phyloP scores from a whole-genome alignment of 2,329 filamentous ascomycete species.

The Claviceps africana region DNA sequence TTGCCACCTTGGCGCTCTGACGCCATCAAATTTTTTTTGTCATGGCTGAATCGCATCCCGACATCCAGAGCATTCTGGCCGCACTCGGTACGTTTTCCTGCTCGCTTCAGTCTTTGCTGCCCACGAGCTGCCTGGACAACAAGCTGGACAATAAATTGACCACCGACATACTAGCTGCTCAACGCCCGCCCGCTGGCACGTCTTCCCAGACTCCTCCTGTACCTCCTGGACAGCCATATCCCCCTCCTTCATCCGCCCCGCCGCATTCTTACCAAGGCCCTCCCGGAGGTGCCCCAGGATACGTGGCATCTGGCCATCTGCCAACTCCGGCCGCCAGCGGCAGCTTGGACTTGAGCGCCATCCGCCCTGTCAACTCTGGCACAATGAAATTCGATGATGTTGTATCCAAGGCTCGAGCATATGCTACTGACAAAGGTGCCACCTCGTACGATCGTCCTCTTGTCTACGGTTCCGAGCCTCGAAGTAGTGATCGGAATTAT shows the following conservation, averaged over 20 bases:
- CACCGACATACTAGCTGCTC: slow-evolving; percentile 22
- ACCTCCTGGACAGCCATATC: slow-evolving; percentile 23
- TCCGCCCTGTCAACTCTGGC: slow-evolving; percentile 66
- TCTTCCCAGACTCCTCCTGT: slow-evolving; percentile 28
- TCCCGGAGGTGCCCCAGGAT: slow-evolving; percentile 20
- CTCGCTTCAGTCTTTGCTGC: neutral
- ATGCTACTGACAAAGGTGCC: slow-evolving; percentile 66
- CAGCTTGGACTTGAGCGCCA: slow-evolving; percentile 64
- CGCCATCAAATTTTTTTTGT: neutral
- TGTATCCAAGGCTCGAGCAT: slow-evolving; percentile 70
- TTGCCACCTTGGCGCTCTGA: neutral
- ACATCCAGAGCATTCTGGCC: slow-evolving; percentile 34
- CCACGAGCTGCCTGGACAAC: neutral
- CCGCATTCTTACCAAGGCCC: slow-evolving; percentile 24
- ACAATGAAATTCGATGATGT: slow-evolving; percentile 74
- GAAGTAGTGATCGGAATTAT: slow-evolving; percentile 36
- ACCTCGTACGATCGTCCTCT: slow-evolving; percentile 45
- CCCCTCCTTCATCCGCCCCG: slow-evolving; percentile 23
- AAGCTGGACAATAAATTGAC: neutral
- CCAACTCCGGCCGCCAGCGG: slow-evolving; percentile 61
- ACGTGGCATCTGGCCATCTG: slow-evolving; percentile 31
- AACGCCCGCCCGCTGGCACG: slow-evolving; percentile 28
- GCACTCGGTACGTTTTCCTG: slow-evolving; percentile 28
- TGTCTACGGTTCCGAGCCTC: slow-evolving; percentile 26
- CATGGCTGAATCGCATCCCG: slow-evolving; percentile 26